Evolutionary conservation across 306 rosid species (phyloP), one percentile per base, ranked within the genome.

Genomic region (Ziziphus jujuba): DNA sequence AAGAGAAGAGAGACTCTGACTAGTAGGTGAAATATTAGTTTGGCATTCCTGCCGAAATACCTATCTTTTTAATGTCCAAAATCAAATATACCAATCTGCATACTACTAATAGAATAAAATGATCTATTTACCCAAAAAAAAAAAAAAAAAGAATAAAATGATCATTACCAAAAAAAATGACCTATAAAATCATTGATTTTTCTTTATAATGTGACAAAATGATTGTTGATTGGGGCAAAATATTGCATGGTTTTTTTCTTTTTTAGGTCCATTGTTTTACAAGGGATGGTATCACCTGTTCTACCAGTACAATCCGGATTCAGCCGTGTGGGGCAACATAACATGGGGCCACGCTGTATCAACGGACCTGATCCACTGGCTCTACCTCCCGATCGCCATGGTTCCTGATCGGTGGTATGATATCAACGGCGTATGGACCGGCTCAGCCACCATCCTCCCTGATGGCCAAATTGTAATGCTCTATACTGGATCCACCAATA

Each of bases 291-390:
- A 91, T 74, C 97, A 91, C 77, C 77, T 91, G 12, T 91, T 91
- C 67, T 91, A 91, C 65, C 96, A 91, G 59, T 91, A 91, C 85
- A 91, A 89, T 20, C 95, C 91, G 5, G 84, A 87, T 38, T 91
- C 96, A 8, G 95, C 96, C 0, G 67, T 85, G 61, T 91, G 96
- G 95, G 97, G 95, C 13, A 91, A 84, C 85, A 91, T 91, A 36
- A 66, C 95, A 2, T 91, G 97, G 97, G 97, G 95, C 19, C 97
- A 91, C 17, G 91, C 97, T 0, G 82, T 91, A 0, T 91, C 97
- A 0, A 70, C 35, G 44, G 97, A 91, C 79, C 47, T 91, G 24
- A 85, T 91, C 67, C 97, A 89, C 50, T 91, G 97, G 97, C 67
- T 84, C 44, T 81, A 91, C 67, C 96, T 91, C 15, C 96, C 96